Conservation (phyloP, 83 land plant genomes). For the Larix sibirica region DNA sequence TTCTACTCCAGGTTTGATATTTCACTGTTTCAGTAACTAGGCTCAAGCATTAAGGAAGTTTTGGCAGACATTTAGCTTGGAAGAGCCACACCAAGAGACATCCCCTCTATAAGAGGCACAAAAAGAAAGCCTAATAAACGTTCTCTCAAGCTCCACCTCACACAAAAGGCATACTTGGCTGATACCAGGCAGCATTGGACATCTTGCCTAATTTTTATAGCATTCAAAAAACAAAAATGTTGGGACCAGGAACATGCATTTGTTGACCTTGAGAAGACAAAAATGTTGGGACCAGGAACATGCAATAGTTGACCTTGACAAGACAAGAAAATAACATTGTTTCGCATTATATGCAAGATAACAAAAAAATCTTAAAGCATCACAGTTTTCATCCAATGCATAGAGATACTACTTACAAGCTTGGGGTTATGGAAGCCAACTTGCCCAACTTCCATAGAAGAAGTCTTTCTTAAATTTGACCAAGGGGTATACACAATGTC, state of each 20-base stretch:
- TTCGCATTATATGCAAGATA: not conserved
- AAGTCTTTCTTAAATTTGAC: slow-evolving; percentile 93
- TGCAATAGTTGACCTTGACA: not conserved
- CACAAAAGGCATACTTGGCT: not conserved
- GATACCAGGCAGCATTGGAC: not conserved
- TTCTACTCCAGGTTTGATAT: not conserved
- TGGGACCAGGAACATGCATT: not conserved
- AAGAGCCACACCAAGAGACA: not conserved
- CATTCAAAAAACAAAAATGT: not conserved
- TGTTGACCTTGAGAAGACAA: not conserved
- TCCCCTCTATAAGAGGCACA: not conserved
- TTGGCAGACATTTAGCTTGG: not conserved
- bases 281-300: not conserved
- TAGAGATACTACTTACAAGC: slow-evolving; percentile 52
- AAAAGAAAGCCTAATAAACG: not conserved
- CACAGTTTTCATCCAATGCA: not conserved
- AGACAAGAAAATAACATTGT: not conserved
- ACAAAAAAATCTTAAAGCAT: not conserved
- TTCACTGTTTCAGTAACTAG: not conserved
- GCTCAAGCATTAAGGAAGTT: not conserved
- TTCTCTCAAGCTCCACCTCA: not conserved
- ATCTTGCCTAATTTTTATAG: not conserved
- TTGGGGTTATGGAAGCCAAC: slow-evolving; percentile 97
- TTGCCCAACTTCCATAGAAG: slow-evolving; percentile 99
- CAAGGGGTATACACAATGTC: slow-evolving; percentile 99